phyloP scores from a whole-genome alignment of 805 yeast species.

The Metschnikowia koreensis region DNA sequence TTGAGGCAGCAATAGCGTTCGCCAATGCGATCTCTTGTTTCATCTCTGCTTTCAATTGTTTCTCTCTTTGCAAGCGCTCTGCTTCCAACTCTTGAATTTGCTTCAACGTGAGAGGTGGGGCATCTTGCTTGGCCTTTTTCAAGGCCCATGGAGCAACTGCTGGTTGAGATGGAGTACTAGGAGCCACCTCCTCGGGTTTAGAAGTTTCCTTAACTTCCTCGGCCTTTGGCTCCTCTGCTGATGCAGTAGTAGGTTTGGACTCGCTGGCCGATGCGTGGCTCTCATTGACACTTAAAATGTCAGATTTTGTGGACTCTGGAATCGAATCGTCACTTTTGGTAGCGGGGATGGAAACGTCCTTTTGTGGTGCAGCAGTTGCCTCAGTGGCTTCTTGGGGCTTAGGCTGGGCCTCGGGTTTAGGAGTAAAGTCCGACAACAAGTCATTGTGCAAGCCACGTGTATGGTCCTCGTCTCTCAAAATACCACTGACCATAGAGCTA shows the following conservation, averaged over 20 bases:
- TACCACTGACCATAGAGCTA: slow-evolving; percentile 40
- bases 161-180: slow-evolving; percentile 1
- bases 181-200: background rate
- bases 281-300: background rate
- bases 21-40: slow-evolving; percentile 24
- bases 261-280: background rate
- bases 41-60: slow-evolving; percentile 36
- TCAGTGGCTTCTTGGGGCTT: background rate
- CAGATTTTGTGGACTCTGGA: background rate
- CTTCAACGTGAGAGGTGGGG: slow-evolving; percentile 46
- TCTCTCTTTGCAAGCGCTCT: slow-evolving; percentile 39
- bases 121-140: slow-evolving; percentile 11
- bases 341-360: background rate
- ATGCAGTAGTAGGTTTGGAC: background rate
- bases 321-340: background rate
- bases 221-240: background rate
- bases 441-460: slow-evolving; percentile 1
- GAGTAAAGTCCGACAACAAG: background rate
- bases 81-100: slow-evolving; percentile 54
- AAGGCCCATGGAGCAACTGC: slow-evolving; percentile 58
- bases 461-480: slow-evolving; percentile 24
- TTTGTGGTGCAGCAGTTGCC: background rate
- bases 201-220: background rate
- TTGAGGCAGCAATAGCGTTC: slow-evolving; percentile 22
- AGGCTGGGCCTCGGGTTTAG: background rate